A percentile compares a stretch with the other conserved stretches of the same genome.
Conservation (phyloP, 139 green algal genomes). For the Eudorina sp. region DNA sequence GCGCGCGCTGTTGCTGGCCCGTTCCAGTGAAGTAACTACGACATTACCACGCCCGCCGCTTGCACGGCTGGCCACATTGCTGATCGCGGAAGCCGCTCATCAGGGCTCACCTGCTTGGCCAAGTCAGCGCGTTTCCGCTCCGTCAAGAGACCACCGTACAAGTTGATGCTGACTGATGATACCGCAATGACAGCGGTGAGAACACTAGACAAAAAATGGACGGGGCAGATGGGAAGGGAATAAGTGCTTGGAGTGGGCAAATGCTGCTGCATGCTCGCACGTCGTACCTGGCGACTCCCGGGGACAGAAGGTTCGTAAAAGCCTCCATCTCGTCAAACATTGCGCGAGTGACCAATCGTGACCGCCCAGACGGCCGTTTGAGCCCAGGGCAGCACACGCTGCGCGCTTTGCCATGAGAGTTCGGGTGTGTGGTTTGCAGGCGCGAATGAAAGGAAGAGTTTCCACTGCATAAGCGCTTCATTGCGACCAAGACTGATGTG, state of each 20-base stretch:
- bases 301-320: constrained; percentile 33
- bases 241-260: background rate
- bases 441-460: too few relatives aligned
- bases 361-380: background rate
- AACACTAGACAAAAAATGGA: constrained; percentile 3
- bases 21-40: too few relatives aligned
- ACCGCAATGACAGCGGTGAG: constrained; percentile 65
- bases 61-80: too few relatives aligned
- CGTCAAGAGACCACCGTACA: constrained; percentile 65
- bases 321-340: constrained; percentile 49
- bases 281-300: background rate
- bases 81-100: too few relatives aligned
- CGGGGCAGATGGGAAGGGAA: background rate
- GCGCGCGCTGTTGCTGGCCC: too few relatives aligned
- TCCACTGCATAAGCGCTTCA: too few relatives aligned
- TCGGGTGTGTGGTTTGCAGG: too few relatives aligned
- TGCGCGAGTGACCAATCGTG: background rate
- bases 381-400: too few relatives aligned
- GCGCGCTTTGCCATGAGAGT: too few relatives aligned
- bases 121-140: constrained; percentile 72
- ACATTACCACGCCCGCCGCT: too few relatives aligned
- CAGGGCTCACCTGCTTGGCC: constrained; percentile 38
- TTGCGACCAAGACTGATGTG: too few relatives aligned
- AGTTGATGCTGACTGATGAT: constrained; percentile 65
- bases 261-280: too few relatives aligned